Evolutionary conservation across 345 rosid species (phyloP).

Genomic region (Odontarrhena argentea): DNA sequence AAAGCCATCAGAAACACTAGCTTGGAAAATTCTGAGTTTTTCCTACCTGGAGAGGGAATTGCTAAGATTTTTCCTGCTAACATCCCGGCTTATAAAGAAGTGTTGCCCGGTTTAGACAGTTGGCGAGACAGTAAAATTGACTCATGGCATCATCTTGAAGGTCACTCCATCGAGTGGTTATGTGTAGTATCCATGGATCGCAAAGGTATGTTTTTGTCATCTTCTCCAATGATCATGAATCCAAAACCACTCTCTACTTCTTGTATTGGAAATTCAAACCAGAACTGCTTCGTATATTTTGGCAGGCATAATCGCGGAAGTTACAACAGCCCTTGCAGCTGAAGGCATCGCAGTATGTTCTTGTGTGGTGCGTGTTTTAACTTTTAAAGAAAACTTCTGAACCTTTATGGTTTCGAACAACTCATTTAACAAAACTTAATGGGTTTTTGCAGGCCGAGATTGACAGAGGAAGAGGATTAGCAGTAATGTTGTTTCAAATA

Average conservation of each 20-base stretch:
- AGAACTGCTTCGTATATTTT: conserved; percentile 20
- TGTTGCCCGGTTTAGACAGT: conserved; percentile 78
- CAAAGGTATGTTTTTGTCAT: conserved; percentile 54
- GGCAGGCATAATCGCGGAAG: conserved; percentile 88
- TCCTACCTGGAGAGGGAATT: conserved; percentile 64
- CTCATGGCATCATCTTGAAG: conserved; percentile 89
- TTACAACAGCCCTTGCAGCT: conserved; percentile 72
- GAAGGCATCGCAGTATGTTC: conserved; percentile 75
- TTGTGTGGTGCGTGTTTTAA: conserved; percentile 66
- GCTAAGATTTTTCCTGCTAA: conserved; percentile 67
- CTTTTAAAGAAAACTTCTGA: conserved; percentile 6
- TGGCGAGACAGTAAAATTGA: conserved; percentile 91
- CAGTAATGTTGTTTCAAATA: conserved; percentile 84
- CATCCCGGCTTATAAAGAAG: conserved; percentile 69
- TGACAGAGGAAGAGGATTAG: conserved; percentile 89
- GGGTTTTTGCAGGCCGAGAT: conserved; percentile 65
- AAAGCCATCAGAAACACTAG: conserved; percentile 54
- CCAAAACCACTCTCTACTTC: neutral
- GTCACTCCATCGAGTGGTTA: conserved; percentile 90
- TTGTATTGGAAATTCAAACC: conserved; percentile 6
- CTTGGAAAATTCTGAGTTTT: conserved; percentile 47
- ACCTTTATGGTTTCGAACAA: neutral
- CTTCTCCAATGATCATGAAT: neutral
- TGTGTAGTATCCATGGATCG: conserved; percentile 84
- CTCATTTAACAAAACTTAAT: conserved; percentile 11